Base-by-base conservation (phyloP, 1,139 yeast genomes). In the Kurtzmaniella quercitrusa region DNA sequence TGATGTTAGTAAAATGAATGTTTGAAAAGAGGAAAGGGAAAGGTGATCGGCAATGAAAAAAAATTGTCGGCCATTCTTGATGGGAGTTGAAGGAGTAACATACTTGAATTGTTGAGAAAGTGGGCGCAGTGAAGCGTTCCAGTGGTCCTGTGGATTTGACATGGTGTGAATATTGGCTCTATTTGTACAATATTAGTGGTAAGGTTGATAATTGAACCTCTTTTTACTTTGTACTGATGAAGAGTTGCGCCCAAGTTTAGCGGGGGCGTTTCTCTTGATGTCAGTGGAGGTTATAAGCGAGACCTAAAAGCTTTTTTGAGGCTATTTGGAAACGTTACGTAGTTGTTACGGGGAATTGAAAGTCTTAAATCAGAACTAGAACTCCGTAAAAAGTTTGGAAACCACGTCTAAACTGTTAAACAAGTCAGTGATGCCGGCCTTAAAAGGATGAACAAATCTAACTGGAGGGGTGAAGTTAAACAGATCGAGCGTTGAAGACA, bases 61-160 rank as follows among this genome's bases (percentile, higher is more conserved):
- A 12, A 19, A 4, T 28, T 8, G 12, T 11, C 22, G 30, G 41
- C 19, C 38, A 36, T 6, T 36, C n/a, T 18, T 23, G 19, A 33
- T 9, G 12, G 9, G 12, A 12, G 9, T 21, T 5, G n/a, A 6
- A 3, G 14, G 6, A 26, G 28, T 40, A 50, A 70, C 77, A 50
- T 71, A 71, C 77, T 68, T 71, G 61, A 68, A 71, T 45, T 63
- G 72, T 52, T 68, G 78, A 38, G 72, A 71, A 45, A 72, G 59
- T 8, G 76, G 73, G 48, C 74, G 67, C 50, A 65, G 74, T 45
- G 68, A 75, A 48, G 56, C 65, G 42, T 61, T 65, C 77, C 78
- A 72, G 46, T 69, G 71, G 46, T 70, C 76, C 47, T 65, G 72
- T 47, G 64, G 71, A 54, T 67, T 70, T 37, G 76, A 57, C 77